Base-by-base conservation (phyloP, 2,329 filamentous ascomycete species). In the Geoglossum cookeanum region DNA sequence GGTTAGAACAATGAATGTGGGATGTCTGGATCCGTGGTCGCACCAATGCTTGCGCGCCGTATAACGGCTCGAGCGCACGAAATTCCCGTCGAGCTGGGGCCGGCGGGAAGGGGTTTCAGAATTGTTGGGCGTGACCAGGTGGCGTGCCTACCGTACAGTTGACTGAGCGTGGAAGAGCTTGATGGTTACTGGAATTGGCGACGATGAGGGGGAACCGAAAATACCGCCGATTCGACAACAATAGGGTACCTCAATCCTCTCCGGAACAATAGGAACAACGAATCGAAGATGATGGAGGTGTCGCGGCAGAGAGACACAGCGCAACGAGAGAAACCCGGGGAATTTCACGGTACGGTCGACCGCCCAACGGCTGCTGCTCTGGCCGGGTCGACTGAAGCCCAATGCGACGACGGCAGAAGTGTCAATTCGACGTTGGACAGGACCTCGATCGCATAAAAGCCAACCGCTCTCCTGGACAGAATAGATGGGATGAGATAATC, bases 401-500 rank as follows among this genome's bases (percentile, higher is more conserved):
- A 52, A 11, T 22, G 48, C 22, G 22, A 22, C 22, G 17, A 49
- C 48, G 48, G 48, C 27, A 33, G 33, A n/a, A n/a, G n/a, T n/a
- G n/a, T n/a, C n/a, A 52, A 32, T 52, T 52, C 48, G 48, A 52
- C 27, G 48, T 52, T 33, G 29, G 22, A 33, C 48, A 33, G 32
- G 13, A 52, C n/a, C 48, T 52, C 48, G 48, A 52, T 52, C 48
- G 48, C 48, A 52, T 29, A 13, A 52, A 52, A 52, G 29, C 27
- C 48, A 30, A 33, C 27, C 48, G 48, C 22, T 52, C 33, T 33
- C 48, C 33, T 22, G 29, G 8, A 32, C 48, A 13, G 48, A 52
- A 29, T 52, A 33, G 32, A 33, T 33, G 27, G 48, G 48, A 52
- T 52, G 48, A 52, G 48, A 52, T 52, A 52, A 52, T 52, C 32